Conservation (phyloP, 1,284 basidiomycete genomes). For the Boletus albobrunnescens region DNA sequence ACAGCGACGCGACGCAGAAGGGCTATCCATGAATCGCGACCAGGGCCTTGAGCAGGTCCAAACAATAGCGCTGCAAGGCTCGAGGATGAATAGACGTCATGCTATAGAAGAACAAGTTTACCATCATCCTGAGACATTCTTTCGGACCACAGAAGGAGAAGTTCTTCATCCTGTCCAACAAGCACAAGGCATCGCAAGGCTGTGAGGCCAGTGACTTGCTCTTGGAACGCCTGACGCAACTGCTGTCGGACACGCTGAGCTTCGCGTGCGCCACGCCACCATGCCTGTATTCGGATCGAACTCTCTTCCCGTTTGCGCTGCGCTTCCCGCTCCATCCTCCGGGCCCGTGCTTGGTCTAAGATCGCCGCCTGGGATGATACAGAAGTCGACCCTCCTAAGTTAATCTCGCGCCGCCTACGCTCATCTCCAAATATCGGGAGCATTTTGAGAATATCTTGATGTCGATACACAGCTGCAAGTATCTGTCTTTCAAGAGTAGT, state of each 20-base stretch:
- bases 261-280: slow-evolving; percentile 54
- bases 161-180: slow-evolving; percentile 51
- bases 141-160: slow-evolving; percentile 50
- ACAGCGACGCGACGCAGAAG: slow-evolving; percentile 49
- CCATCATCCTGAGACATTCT: slow-evolving; percentile 38
- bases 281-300: slow-evolving; percentile 61
- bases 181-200: slow-evolving; percentile 60
- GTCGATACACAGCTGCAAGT: neutral
- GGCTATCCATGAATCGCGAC: slow-evolving; percentile 51
- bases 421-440: slow-evolving; percentile 34
- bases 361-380: slow-evolving; percentile 52
- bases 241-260: slow-evolving; percentile 39
- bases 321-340: slow-evolving; percentile 55
- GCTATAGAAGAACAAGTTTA: slow-evolving; percentile 25
- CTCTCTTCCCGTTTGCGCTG: slow-evolving; percentile 52
- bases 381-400: slow-evolving; percentile 64
- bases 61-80: slow-evolving; percentile 40
- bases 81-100: slow-evolving; percentile 6
- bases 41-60: slow-evolving; percentile 35
- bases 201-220: slow-evolving; percentile 47
- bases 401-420: slow-evolving; percentile 58
- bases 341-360: slow-evolving; percentile 56
- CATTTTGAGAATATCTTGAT: slow-evolving; percentile 10
- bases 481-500: neutral
- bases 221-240: slow-evolving; percentile 34